Base-by-base conservation (phyloP, 2,329 filamentous ascomycete species). In the Fusarium sp. region DNA sequence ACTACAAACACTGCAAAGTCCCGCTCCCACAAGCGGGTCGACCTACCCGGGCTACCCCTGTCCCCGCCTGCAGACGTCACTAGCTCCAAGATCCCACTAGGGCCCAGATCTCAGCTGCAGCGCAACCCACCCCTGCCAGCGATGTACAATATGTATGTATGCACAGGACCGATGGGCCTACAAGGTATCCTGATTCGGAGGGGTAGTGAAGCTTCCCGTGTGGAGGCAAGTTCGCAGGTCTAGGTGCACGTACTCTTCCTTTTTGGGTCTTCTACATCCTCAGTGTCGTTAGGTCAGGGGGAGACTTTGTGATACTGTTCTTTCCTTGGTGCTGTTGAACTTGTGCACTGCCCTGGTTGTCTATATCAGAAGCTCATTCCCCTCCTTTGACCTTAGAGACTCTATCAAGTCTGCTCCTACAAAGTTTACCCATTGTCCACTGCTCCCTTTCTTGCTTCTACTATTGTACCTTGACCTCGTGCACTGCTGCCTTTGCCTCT, bases 281-380 rank as follows among this genome's bases (percentile, higher is more conserved):
- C 30, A 35, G 22, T 51, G 47, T 20, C 12, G 20, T 26, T 33
- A 33, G 16, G 30, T 20, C 39, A 71, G 50, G 63, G 69, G 54
- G 36, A 57, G 44, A 3, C n/a, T 30, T 20, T 38, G 63, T 68
- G 50, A 35, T 48, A 64, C 58, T 30, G 18, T 50, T 65, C 39
- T 35, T 48, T 7, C 41, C 30, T 42, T 28, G 50, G 7, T 22
- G 22, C 22, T 38, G 22, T 11, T 35, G 30, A 56, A 35, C 33
- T 35, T 51, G 47, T 33, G n/a, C 30, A 24, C 30, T 51, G 12
- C 30, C 35, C 38, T 33, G 38, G 38, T 12, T 20, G 39, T 45
- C 66, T 71, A 71, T 71, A 71, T 71, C 50, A 71, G 51, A 48
- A 24, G 39, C 39, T 22, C 26, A 36, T 30, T 15, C 14, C 66